A percentile compares a stretch with the other conserved stretches of the same genome.
Conservation (phyloP, 2,329 filamentous ascomycete species). For the Penicillium sp. region DNA sequence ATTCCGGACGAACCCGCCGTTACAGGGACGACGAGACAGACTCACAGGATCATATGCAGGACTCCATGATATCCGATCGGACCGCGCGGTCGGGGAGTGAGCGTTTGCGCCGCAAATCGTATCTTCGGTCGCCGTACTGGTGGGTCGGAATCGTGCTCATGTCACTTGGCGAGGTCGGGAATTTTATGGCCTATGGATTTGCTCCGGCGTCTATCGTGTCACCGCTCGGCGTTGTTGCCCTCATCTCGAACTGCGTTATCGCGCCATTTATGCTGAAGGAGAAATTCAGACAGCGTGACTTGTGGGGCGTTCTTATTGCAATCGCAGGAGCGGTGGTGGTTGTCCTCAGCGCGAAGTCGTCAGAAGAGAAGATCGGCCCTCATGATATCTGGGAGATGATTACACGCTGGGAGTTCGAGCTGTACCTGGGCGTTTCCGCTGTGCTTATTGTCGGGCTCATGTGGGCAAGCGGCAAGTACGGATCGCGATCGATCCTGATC, state of each 20-base stretch:
- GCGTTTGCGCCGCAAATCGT: conserved; percentile 63
- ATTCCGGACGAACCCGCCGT: too few relatives aligned
- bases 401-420: conserved; percentile 76
- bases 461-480: conserved; percentile 73
- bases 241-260: conserved; percentile 94
- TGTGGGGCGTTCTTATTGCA: conserved; percentile 78
- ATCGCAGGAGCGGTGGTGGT: conserved; percentile 83
- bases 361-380: conserved; percentile 83
- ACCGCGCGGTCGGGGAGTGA: too few relatives aligned
- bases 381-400: conserved; percentile 86
- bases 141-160: conserved; percentile 91
- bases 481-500: conserved; percentile 74
- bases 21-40: too few relatives aligned
- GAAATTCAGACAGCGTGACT: conserved; percentile 71
- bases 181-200: conserved; percentile 95
- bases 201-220: conserved; percentile 95
- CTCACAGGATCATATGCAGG: too few relatives aligned
- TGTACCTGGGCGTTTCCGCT: conserved; percentile 72
- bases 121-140: conserved; percentile 89
- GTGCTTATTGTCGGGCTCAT: conserved; percentile 66
- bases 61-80: too few relatives aligned
- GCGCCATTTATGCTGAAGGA: conserved; percentile 91
- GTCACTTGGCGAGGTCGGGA: conserved; percentile 84
- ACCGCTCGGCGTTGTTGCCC: conserved; percentile 86
- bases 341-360: conserved; percentile 78